Evolutionary conservation across 1,284 basidiomycete species (phyloP), one percentile per base, ranked within the genome.

Genomic region (Fomes fomentarius): DNA sequence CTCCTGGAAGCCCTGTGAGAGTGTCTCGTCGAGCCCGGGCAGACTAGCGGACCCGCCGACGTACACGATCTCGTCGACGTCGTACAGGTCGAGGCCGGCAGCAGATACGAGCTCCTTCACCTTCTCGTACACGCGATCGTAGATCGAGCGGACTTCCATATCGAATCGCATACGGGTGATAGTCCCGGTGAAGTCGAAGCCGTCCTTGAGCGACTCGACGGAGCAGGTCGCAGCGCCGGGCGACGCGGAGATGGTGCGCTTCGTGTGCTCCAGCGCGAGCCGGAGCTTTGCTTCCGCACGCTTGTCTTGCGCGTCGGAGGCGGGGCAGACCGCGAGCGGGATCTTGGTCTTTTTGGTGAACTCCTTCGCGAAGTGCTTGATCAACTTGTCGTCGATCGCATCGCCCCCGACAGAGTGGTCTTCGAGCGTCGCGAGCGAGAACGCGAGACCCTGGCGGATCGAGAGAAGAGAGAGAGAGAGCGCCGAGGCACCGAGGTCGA

Each of bases 321-420:
- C 73, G 33, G 89, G 86, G 35, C 81, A 77, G 61, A 82, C 86
- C 14, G 81, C 74, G 35, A 98, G 79, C 0, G 87, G 76, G 22
- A 84, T 82, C 74, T 96, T 96, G 35, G 90, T 95, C 80, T 98
- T 99, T 74, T 98, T 98, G 50, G 93, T 93, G 72, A 99, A 99
- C 67, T 99, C 96, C 70, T 96, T 91, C 50, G 93, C 87, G 73
- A 99, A 98, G 79, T 92, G 93, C 57, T 90, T 87, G 76, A 98
- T 85, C 39, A 98, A 81, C 63, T 88, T 84, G 52, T 85, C 82
- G 74, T 96, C 94, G 65, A 95, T 85, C 51, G 83, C 77, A 60
- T 85, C 80, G 0, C 84, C 86, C 15, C 81, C 80, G 39, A 84
- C 68, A 11, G 71, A 67, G 14, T 78, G 68, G 44, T 80, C 76